These are phyloP conservation scores for Paraphaeosphaeria minitans DNA, from an alignment of 2,329 filamentous ascomycete genomes.

Conservation along the genomic window DNA sequence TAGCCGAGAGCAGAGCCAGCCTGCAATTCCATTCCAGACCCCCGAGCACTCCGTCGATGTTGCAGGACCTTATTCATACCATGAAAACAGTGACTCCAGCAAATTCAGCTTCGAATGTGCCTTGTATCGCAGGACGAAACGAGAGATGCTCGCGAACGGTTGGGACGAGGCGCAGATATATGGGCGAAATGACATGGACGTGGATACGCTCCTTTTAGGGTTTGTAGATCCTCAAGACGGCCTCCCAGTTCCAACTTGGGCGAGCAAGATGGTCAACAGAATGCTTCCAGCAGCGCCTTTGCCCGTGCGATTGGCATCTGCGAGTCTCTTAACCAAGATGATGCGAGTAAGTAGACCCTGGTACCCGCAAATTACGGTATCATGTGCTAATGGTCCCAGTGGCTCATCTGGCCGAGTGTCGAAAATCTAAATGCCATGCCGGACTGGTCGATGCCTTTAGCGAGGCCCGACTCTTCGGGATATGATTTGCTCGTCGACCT, in stretches of 20 bases:
- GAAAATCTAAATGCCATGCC: conserved; percentile 43
- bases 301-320: conserved; percentile 38
- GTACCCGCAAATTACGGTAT: neutral
- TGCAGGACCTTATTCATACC: conserved; percentile 26
- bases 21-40: conserved; percentile 29
- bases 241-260: conserved; percentile 42
- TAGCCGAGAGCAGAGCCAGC: conserved; percentile 42
- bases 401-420: conserved; percentile 45
- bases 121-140: conserved; percentile 39
- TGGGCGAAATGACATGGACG: conserved; percentile 40
- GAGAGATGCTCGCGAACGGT: conserved; percentile 39
- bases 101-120: conserved; percentile 45
- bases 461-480: conserved; percentile 35
- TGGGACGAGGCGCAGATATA: conserved; percentile 42
- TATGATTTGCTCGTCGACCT: conserved; percentile 43
- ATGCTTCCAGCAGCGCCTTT: conserved; percentile 32
- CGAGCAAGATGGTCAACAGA: conserved; percentile 38
- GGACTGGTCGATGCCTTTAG: conserved; percentile 42
- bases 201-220: conserved; percentile 42
- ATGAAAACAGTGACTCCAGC: conserved; percentile 23
- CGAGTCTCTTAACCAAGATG: conserved; percentile 42
- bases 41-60: conserved; percentile 28
- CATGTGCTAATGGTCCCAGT: conserved; percentile 23
- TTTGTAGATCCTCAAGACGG: conserved; percentile 41
- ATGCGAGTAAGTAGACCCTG: conserved; percentile 37